A percentile compares a stretch with the other conserved stretches of the same genome.
Evolutionary conservation across 2,329 filamentous ascomycete genomes (phyloP).

Genomic region (Colletotrichum lentis): DNA sequence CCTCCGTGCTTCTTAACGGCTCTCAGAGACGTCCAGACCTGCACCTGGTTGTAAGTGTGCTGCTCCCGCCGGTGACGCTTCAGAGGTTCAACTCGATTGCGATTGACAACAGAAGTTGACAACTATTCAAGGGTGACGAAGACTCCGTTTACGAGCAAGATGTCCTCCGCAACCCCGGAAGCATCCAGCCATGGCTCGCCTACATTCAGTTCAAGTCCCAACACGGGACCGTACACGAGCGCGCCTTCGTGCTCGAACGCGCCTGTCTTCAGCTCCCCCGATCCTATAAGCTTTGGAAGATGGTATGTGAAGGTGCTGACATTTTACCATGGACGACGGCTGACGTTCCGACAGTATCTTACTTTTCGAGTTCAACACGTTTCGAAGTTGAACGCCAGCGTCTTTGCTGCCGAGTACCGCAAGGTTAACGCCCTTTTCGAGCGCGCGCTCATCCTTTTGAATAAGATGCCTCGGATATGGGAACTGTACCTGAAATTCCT

Average conservation of each 20-base stretch:
- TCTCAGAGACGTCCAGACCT: slow-evolving; percentile 57
- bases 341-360: slow-evolving; percentile 70
- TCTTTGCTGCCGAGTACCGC: slow-evolving; percentile 80
- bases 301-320: slow-evolving; percentile 60
- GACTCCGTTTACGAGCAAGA: slow-evolving; percentile 98
- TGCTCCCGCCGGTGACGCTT: background rate
- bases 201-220: slow-evolving; percentile 92
- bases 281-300: slow-evolving; percentile 98
- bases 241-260: slow-evolving; percentile 86
- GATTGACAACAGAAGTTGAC: slow-evolving; percentile 41
- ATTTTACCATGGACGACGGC: background rate
- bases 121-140: slow-evolving; percentile 72
- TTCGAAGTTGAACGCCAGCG: slow-evolving; percentile 80
- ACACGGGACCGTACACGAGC: slow-evolving; percentile 84
- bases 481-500: slow-evolving; percentile 95
- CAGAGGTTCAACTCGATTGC: background rate
- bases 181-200: slow-evolving; percentile 91
- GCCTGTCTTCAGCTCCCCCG: slow-evolving; percentile 89
- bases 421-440: slow-evolving; percentile 98
- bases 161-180: slow-evolving; percentile 83
- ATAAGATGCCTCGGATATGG: slow-evolving; percentile 99
- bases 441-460: slow-evolving; percentile 87
- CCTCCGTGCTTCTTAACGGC: slow-evolving; percentile 43
- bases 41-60: slow-evolving; percentile 57
- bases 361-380: slow-evolving; percentile 84